Evolutionary conservation across 2,329 filamentous ascomycete genomes (phyloP).

Genomic region (Dactylellina cionopaga): DNA sequence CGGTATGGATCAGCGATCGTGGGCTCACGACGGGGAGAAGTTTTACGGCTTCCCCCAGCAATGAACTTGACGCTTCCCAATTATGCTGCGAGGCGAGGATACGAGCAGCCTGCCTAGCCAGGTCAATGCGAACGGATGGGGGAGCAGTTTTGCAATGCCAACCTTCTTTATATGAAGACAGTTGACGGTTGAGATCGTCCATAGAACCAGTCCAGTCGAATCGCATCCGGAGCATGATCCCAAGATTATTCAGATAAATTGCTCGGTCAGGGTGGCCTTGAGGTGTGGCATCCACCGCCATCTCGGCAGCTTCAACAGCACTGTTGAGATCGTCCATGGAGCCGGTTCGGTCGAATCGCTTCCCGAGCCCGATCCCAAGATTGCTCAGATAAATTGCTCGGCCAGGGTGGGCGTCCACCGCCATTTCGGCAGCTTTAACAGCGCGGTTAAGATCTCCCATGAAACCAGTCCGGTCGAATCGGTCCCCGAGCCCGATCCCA

Average conservation of each 20-base stretch:
- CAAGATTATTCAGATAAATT: not conserved
- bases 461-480: slow-evolving; percentile 3
- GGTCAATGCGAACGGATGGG: not conserved
- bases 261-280: not conserved
- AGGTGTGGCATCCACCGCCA: not conserved
- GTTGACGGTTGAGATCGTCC: not conserved
- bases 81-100: not conserved
- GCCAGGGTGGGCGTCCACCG: not conserved
- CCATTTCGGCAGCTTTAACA: not conserved
- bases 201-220: not conserved
- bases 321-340: not conserved
- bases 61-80: slow-evolving; percentile 7
- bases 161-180: not conserved
- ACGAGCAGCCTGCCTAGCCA: not conserved
- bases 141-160: not conserved
- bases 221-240: not conserved
- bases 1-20: slow-evolving; percentile 5
- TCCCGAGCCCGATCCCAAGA: not conserved
- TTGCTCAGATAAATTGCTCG: not conserved
- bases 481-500: not conserved
- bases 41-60: slow-evolving; percentile 29
- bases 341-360: slow-evolving; percentile 1
- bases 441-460: slow-evolving; percentile 24
- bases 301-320: not conserved
- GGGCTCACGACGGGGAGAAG: slow-evolving; percentile 17